A percentile compares a stretch with the other conserved stretches of the same genome.
Conservation (phyloP, 768 basidiomycete species). For the Pleurotus tuber-regium region DNA sequence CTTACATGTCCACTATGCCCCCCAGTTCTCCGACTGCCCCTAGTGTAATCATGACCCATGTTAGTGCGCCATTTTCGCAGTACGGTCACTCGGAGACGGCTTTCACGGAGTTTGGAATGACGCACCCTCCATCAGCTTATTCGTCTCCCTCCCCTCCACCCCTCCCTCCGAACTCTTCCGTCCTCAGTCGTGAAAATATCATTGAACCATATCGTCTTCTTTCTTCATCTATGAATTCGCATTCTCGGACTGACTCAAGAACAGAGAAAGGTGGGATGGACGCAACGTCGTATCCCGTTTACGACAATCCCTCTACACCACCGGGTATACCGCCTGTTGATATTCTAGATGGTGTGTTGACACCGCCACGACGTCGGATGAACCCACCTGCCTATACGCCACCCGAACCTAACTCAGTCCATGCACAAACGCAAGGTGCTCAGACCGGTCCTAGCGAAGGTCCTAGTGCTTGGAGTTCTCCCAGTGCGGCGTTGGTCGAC, state of each 20-base stretch:
- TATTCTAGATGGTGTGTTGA: not conserved
- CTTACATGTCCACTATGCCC: not conserved
- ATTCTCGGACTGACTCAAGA: not conserved
- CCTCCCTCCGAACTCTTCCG: not conserved
- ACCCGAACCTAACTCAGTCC: not conserved
- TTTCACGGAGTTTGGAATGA: constrained; percentile 4
- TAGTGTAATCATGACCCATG: constrained; percentile 3
- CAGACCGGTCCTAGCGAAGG: constrained; percentile 4
- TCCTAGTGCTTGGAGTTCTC: not conserved
- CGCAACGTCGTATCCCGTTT: not conserved
- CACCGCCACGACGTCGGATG: not conserved
- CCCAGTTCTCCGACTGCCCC: constrained; percentile 3
- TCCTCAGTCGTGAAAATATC: constrained; percentile 5
- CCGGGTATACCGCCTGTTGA: constrained; percentile 4
- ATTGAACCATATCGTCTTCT: constrained; percentile 4
- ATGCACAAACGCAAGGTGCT: not conserved
- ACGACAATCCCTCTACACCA: constrained; percentile 6
- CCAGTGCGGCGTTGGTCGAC: not conserved
- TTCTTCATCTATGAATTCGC: not conserved
- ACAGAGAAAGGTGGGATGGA: not conserved
- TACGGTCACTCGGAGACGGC: constrained; percentile 1
- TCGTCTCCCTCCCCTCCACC: constrained; percentile 4
- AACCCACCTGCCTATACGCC: constrained; percentile 7
- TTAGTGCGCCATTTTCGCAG: not conserved
- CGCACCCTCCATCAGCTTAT: constrained; percentile 6